A percentile compares a stretch with the other conserved stretches of the same genome.
phyloP scores from a whole-genome alignment of 148 eudicot genomes.

The Camellia granthamiana region DNA sequence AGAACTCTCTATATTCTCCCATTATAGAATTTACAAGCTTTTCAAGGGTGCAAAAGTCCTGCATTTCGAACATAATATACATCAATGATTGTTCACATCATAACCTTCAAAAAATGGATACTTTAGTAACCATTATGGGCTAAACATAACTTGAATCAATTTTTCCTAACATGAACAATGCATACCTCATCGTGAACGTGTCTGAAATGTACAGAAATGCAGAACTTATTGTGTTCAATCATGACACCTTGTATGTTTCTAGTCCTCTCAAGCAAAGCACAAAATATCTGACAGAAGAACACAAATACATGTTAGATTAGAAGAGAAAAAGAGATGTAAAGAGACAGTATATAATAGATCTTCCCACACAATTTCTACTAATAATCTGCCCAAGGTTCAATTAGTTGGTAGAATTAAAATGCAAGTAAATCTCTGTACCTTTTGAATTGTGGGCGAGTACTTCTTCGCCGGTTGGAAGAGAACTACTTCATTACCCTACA shows the following conservation, averaged over 20 bases:
- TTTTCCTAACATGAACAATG: not conserved
- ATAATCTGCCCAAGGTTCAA: not conserved
- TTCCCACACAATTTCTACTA: not conserved
- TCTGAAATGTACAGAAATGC: slow-evolving; percentile 62
- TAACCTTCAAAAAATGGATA: not conserved
- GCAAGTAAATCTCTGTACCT: slow-evolving; percentile 28
- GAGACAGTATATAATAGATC: not conserved
- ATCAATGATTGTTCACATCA: too few relatives aligned
- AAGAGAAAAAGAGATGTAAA: not conserved
- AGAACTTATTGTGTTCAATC: slow-evolving; percentile 61
- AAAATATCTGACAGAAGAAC: slow-evolving; percentile 32
- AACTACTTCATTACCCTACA: slow-evolving; percentile 51
- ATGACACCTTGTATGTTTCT: slow-evolving; percentile 42
- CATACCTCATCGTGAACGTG: slow-evolving; percentile 46
- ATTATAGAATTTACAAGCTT: slow-evolving; percentile 32
- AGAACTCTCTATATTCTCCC: slow-evolving; percentile 39
- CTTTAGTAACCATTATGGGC: not conserved
- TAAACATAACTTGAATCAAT: not conserved
- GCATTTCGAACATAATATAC: slow-evolving; percentile 2
- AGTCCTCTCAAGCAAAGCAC: slow-evolving; percentile 36
- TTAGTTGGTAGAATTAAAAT: not conserved
- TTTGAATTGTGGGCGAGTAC: slow-evolving; percentile 41
- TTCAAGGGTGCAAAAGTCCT: slow-evolving; percentile 43
- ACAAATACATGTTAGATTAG: not conserved
- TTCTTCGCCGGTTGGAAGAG: slow-evolving; percentile 60